Conservation (phyloP, 2,329 filamentous ascomycete species). For the Lachnellula willkommii region DNA sequence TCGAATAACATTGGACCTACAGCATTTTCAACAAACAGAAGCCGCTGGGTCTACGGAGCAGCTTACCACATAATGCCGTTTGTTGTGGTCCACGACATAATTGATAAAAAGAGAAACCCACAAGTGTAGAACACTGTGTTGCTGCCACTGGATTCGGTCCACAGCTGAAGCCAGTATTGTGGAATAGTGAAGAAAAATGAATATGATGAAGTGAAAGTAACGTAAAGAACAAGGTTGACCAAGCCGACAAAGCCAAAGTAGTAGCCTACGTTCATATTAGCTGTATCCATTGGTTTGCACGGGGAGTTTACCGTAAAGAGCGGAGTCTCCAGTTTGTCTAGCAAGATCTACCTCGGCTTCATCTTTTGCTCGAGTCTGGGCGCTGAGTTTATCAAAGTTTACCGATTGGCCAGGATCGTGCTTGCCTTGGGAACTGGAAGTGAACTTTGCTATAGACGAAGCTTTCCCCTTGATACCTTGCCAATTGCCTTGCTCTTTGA, state of each 20-base stretch:
- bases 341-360: constrained; percentile 21
- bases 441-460: constrained; percentile 20
- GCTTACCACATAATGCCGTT: constrained; percentile 34
- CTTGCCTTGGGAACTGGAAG: constrained; percentile 23
- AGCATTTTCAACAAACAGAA: neutral
- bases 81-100: constrained; percentile 36
- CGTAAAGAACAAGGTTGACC: constrained; percentile 1
- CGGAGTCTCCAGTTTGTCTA: constrained; percentile 20
- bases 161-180: constrained; percentile 15
- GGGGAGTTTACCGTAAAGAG: constrained; percentile 16
- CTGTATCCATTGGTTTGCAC: neutral
- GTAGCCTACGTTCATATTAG: constrained; percentile 7
- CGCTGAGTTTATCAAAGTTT: constrained; percentile 12
- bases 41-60: neutral
- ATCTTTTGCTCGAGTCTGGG: constrained; percentile 13
- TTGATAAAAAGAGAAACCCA: constrained; percentile 34
- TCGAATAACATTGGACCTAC: constrained; percentile 32
- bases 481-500: constrained; percentile 34
- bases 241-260: constrained; percentile 7
- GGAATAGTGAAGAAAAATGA: constrained; percentile 11
- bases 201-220: constrained; percentile 2
- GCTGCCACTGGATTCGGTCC: constrained; percentile 7
- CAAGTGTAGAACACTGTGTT: constrained; percentile 31
- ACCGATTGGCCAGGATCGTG: constrained; percentile 16
- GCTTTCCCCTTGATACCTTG: constrained; percentile 13